Evolutionary conservation across 257 asterid genomes (phyloP), one percentile per base, ranked within the genome.

Genomic region (Vinca minor): DNA sequence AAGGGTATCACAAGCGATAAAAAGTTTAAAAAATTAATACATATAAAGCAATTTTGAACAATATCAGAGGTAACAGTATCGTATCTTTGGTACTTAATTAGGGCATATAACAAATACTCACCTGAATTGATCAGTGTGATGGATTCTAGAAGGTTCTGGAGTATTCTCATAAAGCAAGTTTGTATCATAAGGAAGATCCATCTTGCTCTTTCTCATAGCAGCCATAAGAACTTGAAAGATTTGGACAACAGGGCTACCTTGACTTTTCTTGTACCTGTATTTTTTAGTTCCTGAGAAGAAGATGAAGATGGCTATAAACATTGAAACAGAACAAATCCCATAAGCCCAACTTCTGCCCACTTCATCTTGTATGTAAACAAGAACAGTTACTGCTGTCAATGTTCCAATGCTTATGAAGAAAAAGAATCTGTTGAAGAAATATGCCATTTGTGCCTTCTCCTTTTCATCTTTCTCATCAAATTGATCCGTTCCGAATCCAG

Each of bases 341-440:
- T 91, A 91, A 0, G 82, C 97, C 78, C 77, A 35, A 77, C 86
- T 85, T 34, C 96, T 72, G 6, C 94, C 83, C 0, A 91, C 86
- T 59, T 91, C 83, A 13, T 87, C 97, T 72, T 91, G 88, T 7
- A 91, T 35, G 78, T 91, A 91, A 56, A 91, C 97, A 12, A 91
- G 91, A 15, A 91, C 89, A 0, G 97, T 91, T 9, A 91, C 97
- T 0, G 96, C 97, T 1, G 83, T 60, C 59, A 88, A 65, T 1
- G 98, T 85, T 20, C 97, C 97, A 1, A 87, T 77, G 76, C 96
- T 91, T 70, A 91, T 85, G 84, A 87, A 86, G 85, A 92, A 85
- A 74, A 92, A 92, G 87, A 92, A 89, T 49, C 98, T 74, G 77
- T 84, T 82, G 82, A 92, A 92, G 83, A 92, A 92, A 56, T 46